These are phyloP conservation scores for Sphaerulina vaccinii DNA, from an alignment of 2,329 filamentous ascomycete species.

Conservation along the genomic window DNA sequence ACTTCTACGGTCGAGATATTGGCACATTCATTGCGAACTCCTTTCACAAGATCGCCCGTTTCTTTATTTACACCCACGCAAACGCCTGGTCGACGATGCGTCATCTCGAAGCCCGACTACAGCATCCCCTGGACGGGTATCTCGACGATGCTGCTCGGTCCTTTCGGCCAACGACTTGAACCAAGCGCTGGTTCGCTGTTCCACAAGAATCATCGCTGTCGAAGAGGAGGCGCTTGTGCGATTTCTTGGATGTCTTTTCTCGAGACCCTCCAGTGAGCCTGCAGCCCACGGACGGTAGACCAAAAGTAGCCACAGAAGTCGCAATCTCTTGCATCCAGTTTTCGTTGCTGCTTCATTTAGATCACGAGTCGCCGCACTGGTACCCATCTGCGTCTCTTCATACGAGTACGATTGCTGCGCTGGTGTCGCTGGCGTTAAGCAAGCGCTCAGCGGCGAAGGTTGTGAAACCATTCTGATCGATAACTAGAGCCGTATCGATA, in stretches of 20 bases:
- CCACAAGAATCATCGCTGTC: not conserved
- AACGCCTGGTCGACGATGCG: conserved; percentile 5
- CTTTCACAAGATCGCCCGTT: conserved; percentile 11
- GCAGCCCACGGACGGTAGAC: conserved; percentile 7
- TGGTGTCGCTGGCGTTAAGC: not conserved
- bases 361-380: conserved; percentile 1
- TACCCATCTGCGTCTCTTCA: not conserved
- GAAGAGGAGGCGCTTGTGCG: not conserved
- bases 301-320: conserved; percentile 7
- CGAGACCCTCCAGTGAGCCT: not conserved
- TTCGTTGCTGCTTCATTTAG: not conserved
- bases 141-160: not conserved
- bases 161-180: not conserved
- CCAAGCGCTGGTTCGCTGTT: not conserved
- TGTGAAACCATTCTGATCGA: not conserved
- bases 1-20: too few relatives aligned
- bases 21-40: too few relatives aligned
- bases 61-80: conserved; percentile 7
- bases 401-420: not conserved
- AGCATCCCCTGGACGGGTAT: conserved; percentile 3
- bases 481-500: not conserved
- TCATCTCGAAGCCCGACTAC: not conserved
- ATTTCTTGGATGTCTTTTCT: too few relatives aligned
- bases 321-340: conserved; percentile 8
- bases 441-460: not conserved